Evolutionary conservation across 2,329 filamentous ascomycete species (phyloP).

Genomic region (Cordyceps javanica): DNA sequence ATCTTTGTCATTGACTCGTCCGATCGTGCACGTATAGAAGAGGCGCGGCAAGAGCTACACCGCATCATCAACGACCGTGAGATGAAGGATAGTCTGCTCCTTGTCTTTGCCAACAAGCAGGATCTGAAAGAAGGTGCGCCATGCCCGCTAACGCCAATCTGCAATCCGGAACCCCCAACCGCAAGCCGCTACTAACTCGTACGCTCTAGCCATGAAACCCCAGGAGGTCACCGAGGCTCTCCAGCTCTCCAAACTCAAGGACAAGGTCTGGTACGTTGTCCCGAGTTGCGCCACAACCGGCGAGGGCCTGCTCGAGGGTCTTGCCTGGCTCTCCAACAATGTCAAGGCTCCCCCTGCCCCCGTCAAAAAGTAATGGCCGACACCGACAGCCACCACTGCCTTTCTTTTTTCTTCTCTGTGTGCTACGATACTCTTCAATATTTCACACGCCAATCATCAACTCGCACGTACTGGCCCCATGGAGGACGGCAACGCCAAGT

Average conservation of each 20-base stretch:
- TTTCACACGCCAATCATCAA: neutral
- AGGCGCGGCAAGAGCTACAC: constrained; percentile 88
- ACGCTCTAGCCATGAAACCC: constrained; percentile 74
- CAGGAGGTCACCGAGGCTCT: constrained; percentile 74
- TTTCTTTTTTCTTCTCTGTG: neutral
- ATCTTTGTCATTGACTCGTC: constrained; percentile 98
- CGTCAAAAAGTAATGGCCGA: constrained; percentile 43
- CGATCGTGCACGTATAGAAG: constrained; percentile 84
- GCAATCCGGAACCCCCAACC: neutral
- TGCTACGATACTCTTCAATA: neutral
- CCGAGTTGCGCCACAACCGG: constrained; percentile 77
- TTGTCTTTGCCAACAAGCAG: constrained; percentile 99
- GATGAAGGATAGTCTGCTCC: constrained; percentile 88
- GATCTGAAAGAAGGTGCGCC: constrained; percentile 72
- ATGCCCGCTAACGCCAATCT: neutral
- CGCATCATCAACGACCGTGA: constrained; percentile 97
- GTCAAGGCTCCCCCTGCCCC: constrained; percentile 60
- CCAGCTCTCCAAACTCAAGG: constrained; percentile 69
- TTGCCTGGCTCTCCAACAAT: constrained; percentile 80
- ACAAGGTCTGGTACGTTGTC: constrained; percentile 80
- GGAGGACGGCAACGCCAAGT: neutral
- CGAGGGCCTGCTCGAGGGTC: constrained; percentile 73
- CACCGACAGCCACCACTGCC: neutral
- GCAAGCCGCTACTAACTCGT: constrained; percentile 12
- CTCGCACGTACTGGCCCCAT: neutral